Evolutionary conservation across 495 filamentous ascomycete genomes (phyloP).

Genomic region (Penicillium flavigenum): DNA sequence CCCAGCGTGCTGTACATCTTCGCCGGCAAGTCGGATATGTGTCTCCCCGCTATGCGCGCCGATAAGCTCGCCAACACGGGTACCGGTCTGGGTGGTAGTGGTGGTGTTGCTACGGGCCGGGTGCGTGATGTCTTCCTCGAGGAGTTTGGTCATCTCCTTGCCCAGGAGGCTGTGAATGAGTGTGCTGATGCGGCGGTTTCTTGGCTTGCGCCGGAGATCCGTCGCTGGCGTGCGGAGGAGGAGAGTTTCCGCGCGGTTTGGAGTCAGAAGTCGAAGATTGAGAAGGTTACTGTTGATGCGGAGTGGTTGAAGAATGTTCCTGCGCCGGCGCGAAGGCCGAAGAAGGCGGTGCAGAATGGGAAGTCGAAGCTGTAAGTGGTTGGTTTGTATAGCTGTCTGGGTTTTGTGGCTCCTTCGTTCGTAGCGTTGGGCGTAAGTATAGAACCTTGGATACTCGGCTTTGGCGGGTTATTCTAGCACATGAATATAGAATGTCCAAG

Average conservation of each 20-base stretch:
- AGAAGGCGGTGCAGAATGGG: conserved; percentile 28
- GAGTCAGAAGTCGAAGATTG: conserved; percentile 44
- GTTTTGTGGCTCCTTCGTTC: not conserved
- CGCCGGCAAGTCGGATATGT: conserved; percentile 64
- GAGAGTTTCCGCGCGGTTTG: conserved; percentile 56
- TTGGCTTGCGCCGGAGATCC: conserved; percentile 64
- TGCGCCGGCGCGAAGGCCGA: conserved; percentile 39
- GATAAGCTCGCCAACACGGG: conserved; percentile 49
- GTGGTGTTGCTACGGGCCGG: conserved; percentile 56
- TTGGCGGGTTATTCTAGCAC: not conserved
- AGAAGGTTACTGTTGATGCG: conserved; percentile 59
- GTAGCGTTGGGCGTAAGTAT: not conserved
- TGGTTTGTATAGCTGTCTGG: conserved; percentile 5
- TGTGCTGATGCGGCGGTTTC: conserved; percentile 60
- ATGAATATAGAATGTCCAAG: not conserved
- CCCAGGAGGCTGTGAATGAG: conserved; percentile 71
- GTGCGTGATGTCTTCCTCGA: conserved; percentile 67
- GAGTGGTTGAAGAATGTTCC: conserved; percentile 55
- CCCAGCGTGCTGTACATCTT: conserved; percentile 85
- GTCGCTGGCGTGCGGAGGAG: conserved; percentile 63
- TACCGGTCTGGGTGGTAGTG: conserved; percentile 49
- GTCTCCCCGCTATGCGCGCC: conserved; percentile 46
- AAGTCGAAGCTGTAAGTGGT: conserved; percentile 38
- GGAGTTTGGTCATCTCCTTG: conserved; percentile 75
- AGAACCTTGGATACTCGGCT: not conserved